Percentiles rank a stretch among this genome's conserved stretches.
These are phyloP conservation scores for Podaxis rugospora DNA, from an alignment of 768 basidiomycete species.

Conservation along the genomic window DNA sequence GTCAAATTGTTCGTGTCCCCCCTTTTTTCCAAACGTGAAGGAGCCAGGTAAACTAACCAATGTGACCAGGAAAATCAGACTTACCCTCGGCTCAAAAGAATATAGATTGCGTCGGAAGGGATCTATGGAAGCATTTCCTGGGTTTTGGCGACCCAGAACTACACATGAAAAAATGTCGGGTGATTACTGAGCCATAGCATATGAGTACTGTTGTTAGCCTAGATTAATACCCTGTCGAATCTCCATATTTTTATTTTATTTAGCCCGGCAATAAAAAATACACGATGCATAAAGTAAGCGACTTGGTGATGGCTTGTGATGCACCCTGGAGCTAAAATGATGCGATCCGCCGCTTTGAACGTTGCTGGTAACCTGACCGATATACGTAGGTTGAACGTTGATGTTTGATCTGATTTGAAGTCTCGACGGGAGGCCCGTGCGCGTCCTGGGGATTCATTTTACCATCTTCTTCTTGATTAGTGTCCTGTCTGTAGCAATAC, in stretches of 20 bases:
- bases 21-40: background rate
- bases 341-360: slow-evolving; percentile 9
- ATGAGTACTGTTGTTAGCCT: too few relatives aligned
- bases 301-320: background rate
- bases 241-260: too few relatives aligned
- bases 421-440: slow-evolving; percentile 1
- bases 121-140: background rate
- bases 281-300: background rate
- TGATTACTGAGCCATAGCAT: too few relatives aligned
- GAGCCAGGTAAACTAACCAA: slow-evolving; percentile 1
- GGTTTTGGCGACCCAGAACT: background rate
- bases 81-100: background rate
- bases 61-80: background rate
- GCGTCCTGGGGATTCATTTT: background rate
- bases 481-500: background rate
- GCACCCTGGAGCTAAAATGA: slow-evolving; percentile 3
- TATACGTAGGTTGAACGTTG: background rate
- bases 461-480: background rate
- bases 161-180: background rate
- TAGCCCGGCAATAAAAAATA: background rate
- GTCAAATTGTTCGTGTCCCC: background rate
- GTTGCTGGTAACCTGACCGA: background rate
- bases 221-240: too few relatives aligned
- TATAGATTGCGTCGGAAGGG: slow-evolving; percentile 6
- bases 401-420: background rate